These are phyloP conservation scores for Calonectria naviculata DNA, from an alignment of 2,329 filamentous ascomycete species.

Conservation along the genomic window DNA sequence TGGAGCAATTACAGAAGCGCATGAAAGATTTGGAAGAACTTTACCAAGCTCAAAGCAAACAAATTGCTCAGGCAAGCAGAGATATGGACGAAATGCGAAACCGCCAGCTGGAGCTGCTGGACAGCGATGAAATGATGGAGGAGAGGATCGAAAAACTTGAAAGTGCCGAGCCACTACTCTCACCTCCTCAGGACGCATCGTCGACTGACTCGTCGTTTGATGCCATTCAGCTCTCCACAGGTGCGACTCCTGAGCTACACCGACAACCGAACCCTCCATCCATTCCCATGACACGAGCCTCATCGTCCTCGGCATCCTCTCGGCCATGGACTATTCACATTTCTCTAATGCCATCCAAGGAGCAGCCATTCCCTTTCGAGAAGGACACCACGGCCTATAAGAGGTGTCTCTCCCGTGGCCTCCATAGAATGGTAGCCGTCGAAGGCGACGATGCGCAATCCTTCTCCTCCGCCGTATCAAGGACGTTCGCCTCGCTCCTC, in stretches of 20 bases:
- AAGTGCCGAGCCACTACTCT: slow-evolving; percentile 33
- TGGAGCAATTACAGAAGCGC: slow-evolving; percentile 56
- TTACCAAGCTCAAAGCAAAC: slow-evolving; percentile 53
- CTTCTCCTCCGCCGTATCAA: slow-evolving; percentile 60
- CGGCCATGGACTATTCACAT: slow-evolving; percentile 69
- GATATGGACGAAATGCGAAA: slow-evolving; percentile 58
- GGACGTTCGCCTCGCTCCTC: slow-evolving; percentile 62
- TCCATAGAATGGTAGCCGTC: slow-evolving; percentile 68
- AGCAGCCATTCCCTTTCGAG: slow-evolving; percentile 69
- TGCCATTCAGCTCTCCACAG: slow-evolving; percentile 29
- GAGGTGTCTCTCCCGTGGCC: slow-evolving; percentile 68
- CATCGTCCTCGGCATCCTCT: slow-evolving; percentile 29
- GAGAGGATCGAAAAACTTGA: slow-evolving; percentile 64
- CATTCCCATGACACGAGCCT: slow-evolving; percentile 4
- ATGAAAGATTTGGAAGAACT: slow-evolving; percentile 49
- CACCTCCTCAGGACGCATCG: slow-evolving; percentile 35
- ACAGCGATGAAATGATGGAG: slow-evolving; percentile 63
- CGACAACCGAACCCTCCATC: slow-evolving; percentile 17
- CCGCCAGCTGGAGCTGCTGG: slow-evolving; percentile 61
- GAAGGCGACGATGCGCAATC: slow-evolving; percentile 60
- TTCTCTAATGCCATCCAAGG: slow-evolving; percentile 65
- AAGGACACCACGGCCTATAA: slow-evolving; percentile 72
- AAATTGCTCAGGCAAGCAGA: slow-evolving; percentile 52
- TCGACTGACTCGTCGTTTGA: slow-evolving; percentile 19
- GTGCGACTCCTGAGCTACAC: slow-evolving; percentile 13